These are phyloP conservation scores for Bryum argenteum DNA, from an alignment of 225 moss, liverwort and hornwort genomes.

Conservation along the genomic window DNA sequence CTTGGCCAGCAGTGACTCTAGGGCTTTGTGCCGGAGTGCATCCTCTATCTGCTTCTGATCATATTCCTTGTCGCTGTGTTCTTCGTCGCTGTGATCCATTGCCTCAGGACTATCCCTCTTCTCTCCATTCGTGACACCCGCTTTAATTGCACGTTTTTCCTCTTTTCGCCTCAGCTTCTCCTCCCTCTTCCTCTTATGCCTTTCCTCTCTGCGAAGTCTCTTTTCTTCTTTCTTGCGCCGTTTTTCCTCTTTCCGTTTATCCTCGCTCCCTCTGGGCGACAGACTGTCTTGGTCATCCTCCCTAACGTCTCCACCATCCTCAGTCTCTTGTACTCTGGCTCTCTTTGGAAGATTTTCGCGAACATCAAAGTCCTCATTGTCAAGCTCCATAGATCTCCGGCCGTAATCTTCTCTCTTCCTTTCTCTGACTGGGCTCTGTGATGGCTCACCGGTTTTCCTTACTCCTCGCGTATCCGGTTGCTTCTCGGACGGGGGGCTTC, in stretches of 20 bases:
- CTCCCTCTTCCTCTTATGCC: conserved; percentile 77
- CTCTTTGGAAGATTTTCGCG: conserved; percentile 44
- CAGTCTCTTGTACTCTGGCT: conserved; percentile 51
- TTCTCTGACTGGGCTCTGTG: conserved; percentile 46
- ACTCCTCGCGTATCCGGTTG: conserved; percentile 41
- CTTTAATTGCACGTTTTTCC: conserved; percentile 69
- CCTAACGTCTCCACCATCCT: conserved; percentile 53
- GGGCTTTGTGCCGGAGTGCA: conserved; percentile 84
- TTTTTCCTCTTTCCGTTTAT: conserved; percentile 68
- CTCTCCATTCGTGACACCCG: conserved; percentile 49
- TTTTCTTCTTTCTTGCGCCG: conserved; percentile 83
- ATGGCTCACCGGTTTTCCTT: conserved; percentile 39
- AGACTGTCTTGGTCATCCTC: conserved; percentile 65
- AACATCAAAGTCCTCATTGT: conserved; percentile 56
- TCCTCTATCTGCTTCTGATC: conserved; percentile 93
- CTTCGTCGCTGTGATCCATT: conserved; percentile 60
- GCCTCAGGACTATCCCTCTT: conserved; percentile 47
- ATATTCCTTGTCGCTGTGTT: conserved; percentile 60
- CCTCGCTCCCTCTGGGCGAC: conserved; percentile 72
- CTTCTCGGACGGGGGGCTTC: conserved; percentile 49
- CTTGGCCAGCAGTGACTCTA: conserved; percentile 92
- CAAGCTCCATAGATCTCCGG: conserved; percentile 51
- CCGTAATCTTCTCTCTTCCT: conserved; percentile 50
- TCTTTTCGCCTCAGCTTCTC: conserved; percentile 82
- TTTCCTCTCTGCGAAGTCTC: conserved; percentile 78